A percentile compares a stretch with the other conserved stretches of the same genome.
Conservation (phyloP, 2,329 filamentous ascomycete genomes). For the Penicillium sp. region DNA sequence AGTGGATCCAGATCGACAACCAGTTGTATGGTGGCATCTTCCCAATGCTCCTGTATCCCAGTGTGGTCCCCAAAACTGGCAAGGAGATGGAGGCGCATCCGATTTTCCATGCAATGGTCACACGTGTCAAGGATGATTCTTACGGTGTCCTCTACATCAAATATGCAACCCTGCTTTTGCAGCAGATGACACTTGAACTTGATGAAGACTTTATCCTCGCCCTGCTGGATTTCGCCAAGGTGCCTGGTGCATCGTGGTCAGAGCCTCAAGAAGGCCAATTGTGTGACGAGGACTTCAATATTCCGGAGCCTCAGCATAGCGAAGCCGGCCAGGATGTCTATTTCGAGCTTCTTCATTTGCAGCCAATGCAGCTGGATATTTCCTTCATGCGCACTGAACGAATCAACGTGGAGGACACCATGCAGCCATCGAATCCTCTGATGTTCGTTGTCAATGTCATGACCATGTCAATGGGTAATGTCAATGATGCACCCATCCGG, state of each 20-base stretch:
- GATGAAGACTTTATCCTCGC: conserved; percentile 99
- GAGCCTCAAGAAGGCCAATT: conserved; percentile 81
- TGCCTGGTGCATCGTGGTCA: conserved; percentile 85
- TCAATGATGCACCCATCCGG: conserved; percentile 94
- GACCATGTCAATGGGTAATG: conserved; percentile 98
- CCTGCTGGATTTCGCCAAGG: conserved; percentile 89
- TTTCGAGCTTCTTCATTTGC: conserved; percentile 94
- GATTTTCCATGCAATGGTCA: conserved; percentile 88
- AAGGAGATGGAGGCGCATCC: conserved; percentile 96
- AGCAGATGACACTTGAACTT: conserved; percentile 97
- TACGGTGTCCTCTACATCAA: conserved; percentile 99
- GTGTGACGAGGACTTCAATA: conserved; percentile 85
- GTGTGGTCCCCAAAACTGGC: conserved; percentile 94
- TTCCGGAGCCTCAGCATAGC: conserved; percentile 85
- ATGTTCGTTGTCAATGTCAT: conserved; percentile 99
- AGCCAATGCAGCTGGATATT: conserved; percentile 96
- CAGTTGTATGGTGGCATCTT: conserved; percentile 98
- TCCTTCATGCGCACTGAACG: conserved; percentile 97
- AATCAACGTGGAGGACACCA: conserved; percentile 93
- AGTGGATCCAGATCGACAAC: conserved; percentile 99
- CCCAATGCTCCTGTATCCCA: conserved; percentile 94
- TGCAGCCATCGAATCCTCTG: conserved; percentile 84
- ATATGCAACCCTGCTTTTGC: conserved; percentile 88
- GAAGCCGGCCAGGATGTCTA: conserved; percentile 92
- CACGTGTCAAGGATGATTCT: conserved; percentile 94